Evolutionary conservation across 768 basidiomycete genomes (phyloP).

Genomic region (Termitomyces sp.): DNA sequence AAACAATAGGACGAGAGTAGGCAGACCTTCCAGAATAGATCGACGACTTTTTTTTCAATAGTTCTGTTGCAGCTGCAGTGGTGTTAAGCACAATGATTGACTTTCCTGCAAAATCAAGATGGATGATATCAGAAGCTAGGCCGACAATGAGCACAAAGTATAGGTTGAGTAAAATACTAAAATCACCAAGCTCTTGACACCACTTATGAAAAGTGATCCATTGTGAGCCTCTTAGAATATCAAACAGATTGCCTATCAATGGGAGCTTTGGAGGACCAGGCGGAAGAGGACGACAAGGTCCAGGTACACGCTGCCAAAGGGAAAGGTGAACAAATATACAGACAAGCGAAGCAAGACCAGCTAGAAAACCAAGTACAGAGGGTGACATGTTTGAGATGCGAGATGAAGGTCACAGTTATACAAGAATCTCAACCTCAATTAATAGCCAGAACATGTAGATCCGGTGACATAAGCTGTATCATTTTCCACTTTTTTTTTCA

Average conservation of each 20-base stretch:
- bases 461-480: not conserved
- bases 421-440: not conserved
- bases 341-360: not conserved
- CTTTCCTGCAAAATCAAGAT: not conserved
- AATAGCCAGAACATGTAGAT: not conserved
- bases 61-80: not conserved
- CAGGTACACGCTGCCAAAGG: not conserved
- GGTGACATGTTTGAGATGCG: not conserved
- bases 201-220: conserved; percentile 14
- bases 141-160: not conserved
- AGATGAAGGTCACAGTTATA: not conserved
- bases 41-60: not conserved
- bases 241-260: conserved; percentile 12
- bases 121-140: not conserved
- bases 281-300: conserved; percentile 6
- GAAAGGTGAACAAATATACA: not conserved
- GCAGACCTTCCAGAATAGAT: not conserved
- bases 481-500: too few relatives aligned
- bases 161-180: not conserved
- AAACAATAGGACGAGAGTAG: not conserved
- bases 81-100: not conserved
- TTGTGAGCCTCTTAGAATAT: not conserved
- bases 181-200: conserved; percentile 18
- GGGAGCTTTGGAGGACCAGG: conserved; percentile 1
- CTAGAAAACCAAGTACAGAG: not conserved